These are phyloP conservation scores for Coprinellus micaceus DNA, from an alignment of 768 basidiomycete species.

Conservation along the genomic window DNA sequence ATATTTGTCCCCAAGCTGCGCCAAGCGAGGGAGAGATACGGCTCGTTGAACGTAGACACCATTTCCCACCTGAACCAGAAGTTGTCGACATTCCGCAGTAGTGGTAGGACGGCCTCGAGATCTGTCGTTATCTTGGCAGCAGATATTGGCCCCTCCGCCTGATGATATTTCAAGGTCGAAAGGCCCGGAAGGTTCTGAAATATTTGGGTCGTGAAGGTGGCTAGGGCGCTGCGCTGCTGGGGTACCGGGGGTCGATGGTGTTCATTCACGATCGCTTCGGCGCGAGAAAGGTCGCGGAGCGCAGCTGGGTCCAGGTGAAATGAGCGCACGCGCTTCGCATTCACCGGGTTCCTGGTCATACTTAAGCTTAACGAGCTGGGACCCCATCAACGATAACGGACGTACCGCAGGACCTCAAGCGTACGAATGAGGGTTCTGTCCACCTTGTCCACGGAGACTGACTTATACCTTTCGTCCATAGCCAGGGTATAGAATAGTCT, in stretches of 20 bases:
- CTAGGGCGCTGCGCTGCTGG: too few species aligned
- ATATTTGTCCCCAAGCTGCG: slow-evolving; percentile 3
- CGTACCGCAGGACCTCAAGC: slow-evolving; percentile 1
- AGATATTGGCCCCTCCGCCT: too few species aligned
- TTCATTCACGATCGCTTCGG: too few species aligned
- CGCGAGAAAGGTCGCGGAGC: too few species aligned
- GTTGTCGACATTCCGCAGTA: slow-evolving; percentile 5
- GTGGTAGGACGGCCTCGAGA: slow-evolving; percentile 9
- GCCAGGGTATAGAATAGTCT: slow-evolving; percentile 1
- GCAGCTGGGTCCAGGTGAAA: too few species aligned
- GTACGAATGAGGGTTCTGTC: neutral
- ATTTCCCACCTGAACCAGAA: slow-evolving; percentile 5
- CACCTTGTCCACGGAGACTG: neutral
- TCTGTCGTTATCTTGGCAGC: neutral
- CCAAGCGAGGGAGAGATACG: slow-evolving; percentile 10
- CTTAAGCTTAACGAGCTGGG: too few species aligned
- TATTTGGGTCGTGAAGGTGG: too few species aligned
- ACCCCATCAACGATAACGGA: neutral
- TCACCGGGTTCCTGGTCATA: neutral
- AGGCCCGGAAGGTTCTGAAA: too few species aligned
- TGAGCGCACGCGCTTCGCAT: neutral
- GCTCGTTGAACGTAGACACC: neutral
- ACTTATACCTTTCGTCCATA: slow-evolving; percentile 5
- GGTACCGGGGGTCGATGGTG: too few species aligned
- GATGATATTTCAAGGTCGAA: too few species aligned